phyloP scores from a whole-genome alignment of 495 filamentous ascomycete species.

The Podospora conica region DNA sequence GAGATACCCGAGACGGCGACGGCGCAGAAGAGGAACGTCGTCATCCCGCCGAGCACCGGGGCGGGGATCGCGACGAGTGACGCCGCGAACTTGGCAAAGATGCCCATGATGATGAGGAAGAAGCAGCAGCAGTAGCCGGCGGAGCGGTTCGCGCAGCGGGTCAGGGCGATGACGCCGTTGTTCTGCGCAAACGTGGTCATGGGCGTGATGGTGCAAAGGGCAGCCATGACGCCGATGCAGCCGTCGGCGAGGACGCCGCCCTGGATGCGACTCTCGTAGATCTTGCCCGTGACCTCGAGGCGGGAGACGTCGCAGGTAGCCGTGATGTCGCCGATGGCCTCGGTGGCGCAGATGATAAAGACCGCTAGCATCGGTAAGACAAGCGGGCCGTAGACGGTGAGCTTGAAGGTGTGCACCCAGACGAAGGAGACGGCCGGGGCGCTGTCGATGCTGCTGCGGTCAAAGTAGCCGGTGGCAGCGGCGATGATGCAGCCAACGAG shows the following conservation, averaged over 20 bases:
- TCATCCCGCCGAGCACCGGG: conserved; percentile 85
- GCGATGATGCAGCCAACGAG: conserved; percentile 85
- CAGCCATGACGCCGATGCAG: conserved; percentile 73
- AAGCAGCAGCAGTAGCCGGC: conserved; percentile 71
- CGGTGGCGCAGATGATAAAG: conserved; percentile 83
- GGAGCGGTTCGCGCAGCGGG: conserved; percentile 80
- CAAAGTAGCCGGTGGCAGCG: conserved; percentile 78
- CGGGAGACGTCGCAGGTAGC: conserved; percentile 77
- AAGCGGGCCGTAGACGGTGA: conserved; percentile 74
- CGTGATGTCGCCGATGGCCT: conserved; percentile 78
- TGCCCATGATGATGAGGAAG: conserved; percentile 81
- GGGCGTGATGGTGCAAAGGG: conserved; percentile 76
- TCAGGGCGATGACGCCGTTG: conserved; percentile 87
- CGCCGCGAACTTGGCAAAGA: conserved; percentile 92
- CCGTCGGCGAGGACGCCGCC: conserved; percentile 83
- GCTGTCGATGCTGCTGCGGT: conserved; percentile 57
- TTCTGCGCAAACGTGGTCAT: conserved; percentile 78
- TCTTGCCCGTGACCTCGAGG: conserved; percentile 69
- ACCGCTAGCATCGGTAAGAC: conserved; percentile 80
- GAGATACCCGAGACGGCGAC: conserved; percentile 83
- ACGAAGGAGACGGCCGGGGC: conserved; percentile 77
- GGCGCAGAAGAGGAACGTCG: conserved; percentile 79
- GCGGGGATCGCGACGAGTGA: conserved; percentile 75
- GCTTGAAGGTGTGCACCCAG: conserved; percentile 83
- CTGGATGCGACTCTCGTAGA: conserved; percentile 86